Base-by-base conservation (phyloP, 306 rosid genomes). In the Acacia acuminata region DNA sequence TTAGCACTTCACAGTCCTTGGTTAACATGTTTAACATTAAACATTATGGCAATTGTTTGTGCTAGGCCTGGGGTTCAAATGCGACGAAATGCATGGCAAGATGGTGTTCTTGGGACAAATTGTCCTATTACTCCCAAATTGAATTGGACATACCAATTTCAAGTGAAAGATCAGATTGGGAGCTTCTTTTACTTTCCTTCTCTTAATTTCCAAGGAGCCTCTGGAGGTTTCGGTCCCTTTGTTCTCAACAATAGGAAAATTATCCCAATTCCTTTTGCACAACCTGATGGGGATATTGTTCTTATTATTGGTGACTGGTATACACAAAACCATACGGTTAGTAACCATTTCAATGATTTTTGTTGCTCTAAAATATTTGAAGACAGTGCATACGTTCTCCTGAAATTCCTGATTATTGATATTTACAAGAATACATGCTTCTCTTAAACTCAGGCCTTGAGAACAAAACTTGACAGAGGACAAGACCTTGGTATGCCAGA, bases 11-110 rank as follows among this genome's bases (percentile, higher is more conserved):
- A 71, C 24, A 13, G 38, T 43, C 8, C 8, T 65, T 14, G 25
- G 7, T 79, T 55, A 36, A 43, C 73, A 4, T 71, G 13, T 30
- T 78, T 15, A 73, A 61, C 15, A 14, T 34, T 42, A 78, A 63
- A 76, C 58, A 25, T 64, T 20, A 76, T 65, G 13, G 32, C 13
- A 7, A 73, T 71, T 84, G 64, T 6, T 79, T 83, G 63, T 85
- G 38, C 58, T 83, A 95, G 98, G 98, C 53, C 97, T 44, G 99
- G 99, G 55, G 74, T 92, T 80, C 96, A 93, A 78, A 88, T 93
- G 97, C 81, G 98, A 76, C 89, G 92, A 0, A 84, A 91, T 77
- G 83, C 97, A 10, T 95, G 98, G 98, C 92, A 95, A 50, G 76
- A 71, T 45, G 58, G 76, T 43, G 89, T 89, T 81, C 82, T 82